Evolutionary conservation across 805 yeast genomes (phyloP).

Genomic region (Candida dajiaensis): DNA sequence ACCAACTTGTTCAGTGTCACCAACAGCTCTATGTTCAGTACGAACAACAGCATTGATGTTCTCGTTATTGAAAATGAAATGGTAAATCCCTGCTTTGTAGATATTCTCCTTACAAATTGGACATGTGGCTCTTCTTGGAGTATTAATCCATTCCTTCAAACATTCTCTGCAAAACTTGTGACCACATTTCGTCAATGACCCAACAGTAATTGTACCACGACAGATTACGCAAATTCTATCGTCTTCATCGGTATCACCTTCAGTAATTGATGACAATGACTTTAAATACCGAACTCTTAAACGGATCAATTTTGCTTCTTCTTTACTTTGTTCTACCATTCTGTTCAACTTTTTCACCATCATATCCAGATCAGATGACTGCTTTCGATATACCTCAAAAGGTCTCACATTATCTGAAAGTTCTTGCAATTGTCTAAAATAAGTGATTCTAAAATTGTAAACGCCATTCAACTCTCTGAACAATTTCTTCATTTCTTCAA

Average conservation of each 20-base stretch:
- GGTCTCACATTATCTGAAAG: constrained; percentile 77
- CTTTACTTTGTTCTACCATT: constrained; percentile 10
- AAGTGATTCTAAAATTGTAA: constrained; percentile 75
- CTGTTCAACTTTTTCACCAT: neutral
- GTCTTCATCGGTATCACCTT: constrained; percentile 23
- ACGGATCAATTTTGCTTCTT: constrained; percentile 22
- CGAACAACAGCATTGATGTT: constrained; percentile 43
- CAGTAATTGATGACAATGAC: constrained; percentile 27
- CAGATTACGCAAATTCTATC: constrained; percentile 69
- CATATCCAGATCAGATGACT: neutral
- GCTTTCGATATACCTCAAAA: constrained; percentile 30
- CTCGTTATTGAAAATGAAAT: constrained; percentile 56
- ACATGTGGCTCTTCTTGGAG: constrained; percentile 42
- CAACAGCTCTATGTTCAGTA: constrained; percentile 21
- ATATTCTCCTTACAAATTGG: constrained; percentile 74
- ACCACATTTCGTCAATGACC: constrained; percentile 85
- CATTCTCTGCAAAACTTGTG: constrained; percentile 87
- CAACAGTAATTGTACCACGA: constrained; percentile 59
- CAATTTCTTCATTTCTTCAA: constrained; percentile 31
- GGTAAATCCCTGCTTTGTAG: constrained; percentile 49
- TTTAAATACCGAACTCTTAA: constrained; percentile 45
- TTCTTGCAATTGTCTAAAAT: constrained; percentile 78
- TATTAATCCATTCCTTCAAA: constrained; percentile 63
- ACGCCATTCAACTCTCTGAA: constrained; percentile 51
- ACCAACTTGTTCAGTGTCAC: constrained; percentile 1